A percentile compares a stretch with the other conserved stretches of the same genome.
These are phyloP conservation scores for Neurospora cerealis DNA, from an alignment of 495 filamentous ascomycete species.

Conservation along the genomic window DNA sequence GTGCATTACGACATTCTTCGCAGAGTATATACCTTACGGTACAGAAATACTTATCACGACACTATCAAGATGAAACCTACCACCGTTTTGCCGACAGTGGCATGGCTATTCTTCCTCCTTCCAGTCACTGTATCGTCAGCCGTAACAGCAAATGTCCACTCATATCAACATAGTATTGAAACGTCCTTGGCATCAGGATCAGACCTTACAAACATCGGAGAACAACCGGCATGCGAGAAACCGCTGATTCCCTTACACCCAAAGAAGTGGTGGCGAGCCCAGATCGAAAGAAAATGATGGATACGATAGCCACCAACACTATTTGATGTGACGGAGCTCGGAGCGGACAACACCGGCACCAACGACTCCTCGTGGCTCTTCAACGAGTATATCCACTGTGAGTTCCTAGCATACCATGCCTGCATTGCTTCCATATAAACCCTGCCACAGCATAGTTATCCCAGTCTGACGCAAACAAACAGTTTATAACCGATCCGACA, in stretches of 20 bases:
- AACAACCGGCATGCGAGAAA: background rate
- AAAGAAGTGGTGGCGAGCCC: slow-evolving; percentile 17
- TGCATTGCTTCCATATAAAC: background rate
- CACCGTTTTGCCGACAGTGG: background rate
- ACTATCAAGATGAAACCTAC: background rate
- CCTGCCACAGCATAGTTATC: background rate
- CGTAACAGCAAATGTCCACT: background rate
- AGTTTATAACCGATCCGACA: background rate
- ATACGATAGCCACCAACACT: slow-evolving; percentile 5
- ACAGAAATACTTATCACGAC: background rate
- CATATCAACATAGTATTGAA: background rate
- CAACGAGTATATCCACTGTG: background rate
- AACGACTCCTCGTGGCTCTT: background rate
- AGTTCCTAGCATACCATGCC: background rate
- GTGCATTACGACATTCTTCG: background rate
- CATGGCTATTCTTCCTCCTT: background rate
- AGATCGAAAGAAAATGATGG: slow-evolving; percentile 19
- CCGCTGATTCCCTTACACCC: background rate
- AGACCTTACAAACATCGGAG: background rate
- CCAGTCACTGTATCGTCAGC: background rate
- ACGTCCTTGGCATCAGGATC: background rate
- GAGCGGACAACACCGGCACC: background rate
- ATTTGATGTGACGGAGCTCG: background rate
- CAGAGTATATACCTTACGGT: background rate
- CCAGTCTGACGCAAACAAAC: background rate